These are phyloP conservation scores for Remersonia thermophila DNA, from an alignment of 2,329 filamentous ascomycete genomes.

Conservation along the genomic window DNA sequence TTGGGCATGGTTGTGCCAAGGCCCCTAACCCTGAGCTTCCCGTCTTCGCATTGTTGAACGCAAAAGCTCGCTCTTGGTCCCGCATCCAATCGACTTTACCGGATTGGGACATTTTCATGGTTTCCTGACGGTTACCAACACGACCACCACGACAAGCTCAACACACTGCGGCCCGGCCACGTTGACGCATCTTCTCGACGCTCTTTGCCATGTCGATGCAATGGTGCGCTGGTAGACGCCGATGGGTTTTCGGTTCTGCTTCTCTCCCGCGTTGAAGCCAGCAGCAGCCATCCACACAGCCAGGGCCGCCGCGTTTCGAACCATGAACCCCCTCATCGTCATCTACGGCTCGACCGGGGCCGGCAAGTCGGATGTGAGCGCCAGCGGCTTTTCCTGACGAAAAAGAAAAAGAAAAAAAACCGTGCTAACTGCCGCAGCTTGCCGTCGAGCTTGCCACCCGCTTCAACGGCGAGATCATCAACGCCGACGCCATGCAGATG, in stretches of 20 bases:
- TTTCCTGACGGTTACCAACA: background rate
- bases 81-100: too few relatives aligned
- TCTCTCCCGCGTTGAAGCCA: constrained; percentile 1
- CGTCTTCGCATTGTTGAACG: too few relatives aligned
- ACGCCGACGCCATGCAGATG: constrained; percentile 96
- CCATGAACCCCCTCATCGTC: constrained; percentile 17
- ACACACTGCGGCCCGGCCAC: too few relatives aligned
- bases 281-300: background rate
- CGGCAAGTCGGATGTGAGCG: constrained; percentile 27
- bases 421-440: constrained; percentile 45
- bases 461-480: constrained; percentile 89
- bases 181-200: background rate
- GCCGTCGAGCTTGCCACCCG: constrained; percentile 74
- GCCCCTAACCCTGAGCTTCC: too few relatives aligned
- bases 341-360: constrained; percentile 21
- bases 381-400: background rate
- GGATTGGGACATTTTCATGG: background rate
- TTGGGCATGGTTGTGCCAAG: too few relatives aligned
- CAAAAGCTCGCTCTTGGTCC: too few relatives aligned
- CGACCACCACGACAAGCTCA: background rate
- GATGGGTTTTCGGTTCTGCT: constrained; percentile 8
- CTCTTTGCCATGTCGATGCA: constrained; percentile 2
- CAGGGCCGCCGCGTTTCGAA: constrained; percentile 2
- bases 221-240: background rate
- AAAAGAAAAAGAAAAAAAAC: too few relatives aligned